phyloP scores from a whole-genome alignment of 2,329 filamentous ascomycete species.

The Xylaria sp. region DNA sequence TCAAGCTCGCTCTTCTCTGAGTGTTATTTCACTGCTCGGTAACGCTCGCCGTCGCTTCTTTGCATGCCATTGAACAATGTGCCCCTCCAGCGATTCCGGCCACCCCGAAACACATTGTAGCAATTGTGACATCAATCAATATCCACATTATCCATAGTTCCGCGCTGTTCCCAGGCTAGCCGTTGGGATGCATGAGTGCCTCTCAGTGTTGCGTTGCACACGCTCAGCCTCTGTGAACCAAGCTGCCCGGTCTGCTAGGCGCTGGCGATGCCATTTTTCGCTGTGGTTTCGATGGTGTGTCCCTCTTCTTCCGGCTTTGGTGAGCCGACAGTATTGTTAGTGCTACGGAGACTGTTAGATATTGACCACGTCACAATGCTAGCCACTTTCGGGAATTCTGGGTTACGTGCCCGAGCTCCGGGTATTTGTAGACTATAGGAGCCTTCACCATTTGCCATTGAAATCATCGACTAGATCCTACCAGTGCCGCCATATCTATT shows the following conservation, averaged over 20 bases:
- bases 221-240: too few species aligned
- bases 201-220: too few species aligned
- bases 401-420: neutral
- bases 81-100: conserved; percentile 6
- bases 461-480: neutral
- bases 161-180: neutral
- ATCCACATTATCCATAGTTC: conserved; percentile 7
- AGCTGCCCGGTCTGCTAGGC: neutral
- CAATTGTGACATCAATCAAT: conserved; percentile 5
- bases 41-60: neutral
- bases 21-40: neutral
- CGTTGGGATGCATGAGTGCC: conserved; percentile 2
- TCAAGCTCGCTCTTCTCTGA: neutral
- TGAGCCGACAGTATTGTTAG: neutral
- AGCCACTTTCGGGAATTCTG: neutral
- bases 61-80: neutral
- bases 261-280: neutral
- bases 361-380: neutral
- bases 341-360: neutral
- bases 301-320: neutral
- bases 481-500: conserved; percentile 6
- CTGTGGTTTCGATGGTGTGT: neutral
- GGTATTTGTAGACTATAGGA: conserved; percentile 2
- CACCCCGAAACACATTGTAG: neutral
- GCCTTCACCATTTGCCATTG: neutral